phyloP scores from a whole-genome alignment of 2,329 filamentous ascomycete species.

The Leptosphaerulina australis region DNA sequence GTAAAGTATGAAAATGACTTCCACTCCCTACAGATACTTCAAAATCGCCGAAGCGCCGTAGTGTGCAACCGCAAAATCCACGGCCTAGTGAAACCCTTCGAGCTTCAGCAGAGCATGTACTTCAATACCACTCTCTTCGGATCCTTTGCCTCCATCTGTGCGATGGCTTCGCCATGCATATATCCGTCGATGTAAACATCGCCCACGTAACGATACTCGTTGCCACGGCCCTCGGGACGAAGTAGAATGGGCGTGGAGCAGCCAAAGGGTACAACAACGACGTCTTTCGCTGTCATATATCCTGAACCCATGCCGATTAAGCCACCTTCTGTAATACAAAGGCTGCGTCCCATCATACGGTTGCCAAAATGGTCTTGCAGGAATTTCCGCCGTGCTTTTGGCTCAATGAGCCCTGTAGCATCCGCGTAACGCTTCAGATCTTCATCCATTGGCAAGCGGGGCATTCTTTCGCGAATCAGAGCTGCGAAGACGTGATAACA shows the following conservation, averaged over 20 bases:
- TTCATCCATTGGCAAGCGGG: neutral
- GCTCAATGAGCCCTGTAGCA: neutral
- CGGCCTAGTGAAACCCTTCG: too few relatives aligned
- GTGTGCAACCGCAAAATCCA: too few relatives aligned
- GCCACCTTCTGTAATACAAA: neutral
- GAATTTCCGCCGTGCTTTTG: neutral
- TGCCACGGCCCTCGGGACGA: constrained; percentile 27
- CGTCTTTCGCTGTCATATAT: constrained; percentile 37
- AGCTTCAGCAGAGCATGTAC: neutral
- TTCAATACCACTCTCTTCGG: neutral
- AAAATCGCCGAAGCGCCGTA: too few relatives aligned
- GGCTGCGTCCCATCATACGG: constrained; percentile 3
- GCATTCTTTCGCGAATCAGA: neutral
- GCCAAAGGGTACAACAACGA: constrained; percentile 46
- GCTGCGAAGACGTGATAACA: neutral
- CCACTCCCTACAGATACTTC: too few relatives aligned
- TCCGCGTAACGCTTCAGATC: neutral
- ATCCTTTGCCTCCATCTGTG: neutral
- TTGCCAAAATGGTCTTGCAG: neutral
- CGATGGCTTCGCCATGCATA: constrained; percentile 45
- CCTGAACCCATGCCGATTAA: constrained; percentile 39
- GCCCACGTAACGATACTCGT: constrained; percentile 42
- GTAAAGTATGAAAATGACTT: too few relatives aligned
- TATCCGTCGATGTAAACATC: constrained; percentile 47
- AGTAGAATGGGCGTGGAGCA: constrained; percentile 46